Conservation (phyloP, 495 filamentous ascomycete species). For the Neurospora sp. region DNA sequence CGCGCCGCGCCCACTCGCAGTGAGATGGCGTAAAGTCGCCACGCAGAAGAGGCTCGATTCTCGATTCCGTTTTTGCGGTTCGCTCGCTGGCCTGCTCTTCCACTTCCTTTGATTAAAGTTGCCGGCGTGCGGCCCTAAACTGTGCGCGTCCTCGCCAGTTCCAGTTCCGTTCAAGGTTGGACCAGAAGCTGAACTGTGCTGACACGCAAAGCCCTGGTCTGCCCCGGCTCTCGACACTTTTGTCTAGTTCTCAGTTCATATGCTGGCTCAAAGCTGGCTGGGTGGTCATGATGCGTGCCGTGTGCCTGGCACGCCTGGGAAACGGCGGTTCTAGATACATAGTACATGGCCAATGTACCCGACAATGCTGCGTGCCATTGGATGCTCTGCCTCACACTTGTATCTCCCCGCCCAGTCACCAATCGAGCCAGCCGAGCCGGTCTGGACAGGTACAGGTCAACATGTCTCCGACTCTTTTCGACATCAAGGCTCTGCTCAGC, state of each 20-base stretch:
- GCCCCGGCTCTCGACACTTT: background rate
- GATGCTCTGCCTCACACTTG: background rate
- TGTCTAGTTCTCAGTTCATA: background rate
- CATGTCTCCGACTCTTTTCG: background rate
- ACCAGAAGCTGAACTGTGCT: background rate
- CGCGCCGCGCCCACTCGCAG: background rate
- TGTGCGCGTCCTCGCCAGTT: background rate
- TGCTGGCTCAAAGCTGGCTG: background rate
- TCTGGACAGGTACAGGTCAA: background rate
- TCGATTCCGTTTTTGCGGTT: background rate
- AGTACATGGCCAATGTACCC: background rate
- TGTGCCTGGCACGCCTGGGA: background rate
- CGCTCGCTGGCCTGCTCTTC: background rate
- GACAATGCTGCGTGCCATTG: background rate
- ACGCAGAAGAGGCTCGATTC: background rate
- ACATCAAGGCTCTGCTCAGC: background rate
- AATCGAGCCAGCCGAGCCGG: background rate
- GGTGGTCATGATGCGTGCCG: background rate
- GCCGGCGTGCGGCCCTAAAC: background rate
- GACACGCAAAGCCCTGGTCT: background rate
- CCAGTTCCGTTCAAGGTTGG: background rate
- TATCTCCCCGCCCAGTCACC: background rate
- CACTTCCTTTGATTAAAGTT: background rate
- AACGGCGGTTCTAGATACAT: background rate
- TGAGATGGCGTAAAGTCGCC: background rate